Evolutionary conservation across 2,329 filamentous ascomycete species (phyloP).

Genomic region (Beauveria scarabaeidicola): DNA sequence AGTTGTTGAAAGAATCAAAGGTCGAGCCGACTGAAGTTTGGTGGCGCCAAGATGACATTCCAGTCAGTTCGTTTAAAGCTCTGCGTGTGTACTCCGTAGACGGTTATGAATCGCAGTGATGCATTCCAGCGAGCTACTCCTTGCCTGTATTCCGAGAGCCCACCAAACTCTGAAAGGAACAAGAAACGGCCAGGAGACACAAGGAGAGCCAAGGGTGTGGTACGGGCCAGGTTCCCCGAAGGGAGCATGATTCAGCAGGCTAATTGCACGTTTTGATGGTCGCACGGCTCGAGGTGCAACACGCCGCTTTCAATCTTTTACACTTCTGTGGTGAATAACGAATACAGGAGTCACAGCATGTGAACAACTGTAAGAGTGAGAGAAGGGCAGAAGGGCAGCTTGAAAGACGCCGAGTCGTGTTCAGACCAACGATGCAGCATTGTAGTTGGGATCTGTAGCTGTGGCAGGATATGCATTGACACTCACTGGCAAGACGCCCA

Average conservation of each 20-base stretch:
- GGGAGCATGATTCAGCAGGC: background rate
- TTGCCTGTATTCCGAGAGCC: background rate
- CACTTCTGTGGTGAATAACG: background rate
- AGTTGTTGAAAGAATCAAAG: background rate
- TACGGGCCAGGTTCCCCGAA: background rate
- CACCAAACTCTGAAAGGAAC: background rate
- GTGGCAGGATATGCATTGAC: too few relatives aligned
- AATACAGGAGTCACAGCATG: background rate
- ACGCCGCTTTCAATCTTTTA: background rate
- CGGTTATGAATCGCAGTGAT: background rate
- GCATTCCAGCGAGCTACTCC: background rate
- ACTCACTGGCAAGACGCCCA: background rate
- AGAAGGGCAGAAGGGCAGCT: background rate
- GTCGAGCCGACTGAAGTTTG: background rate
- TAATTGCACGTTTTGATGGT: background rate
- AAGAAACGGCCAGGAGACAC: background rate
- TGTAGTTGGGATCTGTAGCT: background rate
- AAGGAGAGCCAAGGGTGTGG: background rate
- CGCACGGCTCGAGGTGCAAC: background rate
- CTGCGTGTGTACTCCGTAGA: background rate
- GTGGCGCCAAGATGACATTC: background rate
- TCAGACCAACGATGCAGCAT: background rate
- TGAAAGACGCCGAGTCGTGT: background rate
- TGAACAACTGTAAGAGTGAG: background rate
- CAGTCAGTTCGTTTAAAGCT: background rate